Conservation (phyloP, 1,139 yeast species). For the Pichiaceae sp. region DNA sequence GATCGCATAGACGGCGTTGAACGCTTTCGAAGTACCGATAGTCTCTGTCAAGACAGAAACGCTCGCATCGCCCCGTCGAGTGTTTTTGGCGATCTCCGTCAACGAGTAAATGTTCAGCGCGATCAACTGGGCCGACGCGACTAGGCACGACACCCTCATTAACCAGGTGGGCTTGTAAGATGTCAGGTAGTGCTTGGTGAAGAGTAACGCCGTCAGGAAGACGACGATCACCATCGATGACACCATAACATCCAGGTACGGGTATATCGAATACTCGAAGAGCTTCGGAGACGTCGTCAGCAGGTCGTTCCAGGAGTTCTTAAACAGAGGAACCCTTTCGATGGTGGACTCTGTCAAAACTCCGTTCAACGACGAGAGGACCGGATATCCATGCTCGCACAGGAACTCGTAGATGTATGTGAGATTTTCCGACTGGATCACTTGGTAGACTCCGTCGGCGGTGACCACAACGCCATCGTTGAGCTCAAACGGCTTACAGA, state of each 20-base stretch:
- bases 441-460: slow-evolving; percentile 3
- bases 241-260: slow-evolving; percentile 54
- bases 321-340: slow-evolving; percentile 29
- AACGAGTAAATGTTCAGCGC: slow-evolving; percentile 44
- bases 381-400: slow-evolving; percentile 33
- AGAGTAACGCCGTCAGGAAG: slow-evolving; percentile 54
- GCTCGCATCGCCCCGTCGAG: slow-evolving; percentile 46
- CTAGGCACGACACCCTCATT: slow-evolving; percentile 34
- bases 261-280: slow-evolving; percentile 35
- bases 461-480: slow-evolving; percentile 12
- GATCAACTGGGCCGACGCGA: slow-evolving; percentile 47
- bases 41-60: slow-evolving; percentile 40
- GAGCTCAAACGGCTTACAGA: slow-evolving; percentile 7
- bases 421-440: not conserved
- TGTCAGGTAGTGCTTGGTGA: slow-evolving; percentile 44
- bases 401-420: slow-evolving; percentile 6
- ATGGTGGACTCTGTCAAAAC: slow-evolving; percentile 6
- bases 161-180: slow-evolving; percentile 35
- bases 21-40: slow-evolving; percentile 39
- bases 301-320: slow-evolving; percentile 33
- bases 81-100: slow-evolving; percentile 38
- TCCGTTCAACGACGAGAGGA: slow-evolving; percentile 25
- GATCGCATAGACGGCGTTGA: slow-evolving; percentile 56
- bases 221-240: slow-evolving; percentile 60
- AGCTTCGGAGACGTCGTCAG: slow-evolving; percentile 25